Evolutionary conservation across 2,329 filamentous ascomycete species (phyloP).

Genomic region (Colletotrichum somersetense): DNA sequence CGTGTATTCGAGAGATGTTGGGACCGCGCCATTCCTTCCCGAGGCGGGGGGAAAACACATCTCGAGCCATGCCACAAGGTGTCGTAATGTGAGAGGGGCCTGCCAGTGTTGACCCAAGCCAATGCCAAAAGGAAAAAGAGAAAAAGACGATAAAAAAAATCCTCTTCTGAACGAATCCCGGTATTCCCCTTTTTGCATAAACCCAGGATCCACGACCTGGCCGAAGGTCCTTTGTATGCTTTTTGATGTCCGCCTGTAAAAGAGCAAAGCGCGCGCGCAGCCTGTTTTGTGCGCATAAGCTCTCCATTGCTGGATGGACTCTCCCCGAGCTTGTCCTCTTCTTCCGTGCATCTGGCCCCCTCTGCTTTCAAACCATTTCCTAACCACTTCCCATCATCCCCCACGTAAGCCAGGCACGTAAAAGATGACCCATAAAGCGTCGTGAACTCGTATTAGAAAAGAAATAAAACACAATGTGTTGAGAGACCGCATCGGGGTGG

Average conservation of each 20-base stretch:
- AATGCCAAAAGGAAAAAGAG: conserved; percentile 25
- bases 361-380: conserved; percentile 18
- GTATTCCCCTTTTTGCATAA: conserved; percentile 34
- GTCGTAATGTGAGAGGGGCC: conserved; percentile 9
- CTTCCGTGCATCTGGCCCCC: conserved; percentile 22
- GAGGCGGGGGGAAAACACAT: not conserved
- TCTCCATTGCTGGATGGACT: conserved; percentile 35
- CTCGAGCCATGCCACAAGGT: not conserved
- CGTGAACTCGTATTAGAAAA: conserved; percentile 42
- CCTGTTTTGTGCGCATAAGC: conserved; percentile 19
- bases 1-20: not conserved
- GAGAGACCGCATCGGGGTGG: conserved; percentile 26
- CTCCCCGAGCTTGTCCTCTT: conserved; percentile 29
- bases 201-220: conserved; percentile 33
- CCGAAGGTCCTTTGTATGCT: conserved; percentile 38
- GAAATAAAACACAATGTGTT: conserved; percentile 34
- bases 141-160: conserved; percentile 26
- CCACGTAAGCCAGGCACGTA: conserved; percentile 33
- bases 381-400: not conserved
- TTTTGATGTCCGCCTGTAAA: conserved; percentile 29
- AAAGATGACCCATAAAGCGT: conserved; percentile 39
- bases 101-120: conserved; percentile 22
- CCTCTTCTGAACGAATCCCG: conserved; percentile 38
- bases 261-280: conserved; percentile 26
- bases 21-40: conserved; percentile 12